Percentiles rank a stretch among this genome's conserved stretches.
Conservation (phyloP, 345 rosid genomes). For the Arabis alpina region DNA sequence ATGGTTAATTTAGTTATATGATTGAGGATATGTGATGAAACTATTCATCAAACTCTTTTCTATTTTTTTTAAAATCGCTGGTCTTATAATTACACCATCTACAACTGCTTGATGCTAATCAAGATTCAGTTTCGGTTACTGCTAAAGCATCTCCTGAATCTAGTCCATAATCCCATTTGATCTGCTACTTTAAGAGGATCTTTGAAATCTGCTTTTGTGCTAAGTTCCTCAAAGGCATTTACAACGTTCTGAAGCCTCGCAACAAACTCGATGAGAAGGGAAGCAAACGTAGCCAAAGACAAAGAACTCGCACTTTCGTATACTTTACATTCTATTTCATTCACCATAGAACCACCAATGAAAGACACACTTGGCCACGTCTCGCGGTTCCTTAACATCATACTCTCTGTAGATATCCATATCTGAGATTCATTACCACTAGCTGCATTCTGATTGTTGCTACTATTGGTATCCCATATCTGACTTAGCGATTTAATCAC, state of each 20-base stretch:
- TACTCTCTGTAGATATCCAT: slow-evolving; percentile 48
- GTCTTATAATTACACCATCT: too few relatives aligned
- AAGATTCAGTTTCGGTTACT: background rate
- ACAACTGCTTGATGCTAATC: too few relatives aligned
- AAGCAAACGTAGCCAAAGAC: slow-evolving; percentile 77
- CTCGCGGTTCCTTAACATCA: slow-evolving; percentile 34
- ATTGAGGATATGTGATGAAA: too few relatives aligned
- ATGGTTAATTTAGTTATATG: too few relatives aligned
- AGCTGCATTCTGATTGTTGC: slow-evolving; percentile 22
- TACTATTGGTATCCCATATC: slow-evolving; percentile 45
- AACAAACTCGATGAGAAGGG: slow-evolving; percentile 80
- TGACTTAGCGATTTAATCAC: slow-evolving; percentile 62
- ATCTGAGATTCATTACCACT: slow-evolving; percentile 33
- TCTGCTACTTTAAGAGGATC: slow-evolving; percentile 38
- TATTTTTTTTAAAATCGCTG: too few relatives aligned
- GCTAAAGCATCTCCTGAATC: slow-evolving; percentile 41
- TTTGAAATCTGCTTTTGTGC: slow-evolving; percentile 66
- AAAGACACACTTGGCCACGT: slow-evolving; percentile 71
- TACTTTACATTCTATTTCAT: slow-evolving; percentile 55
- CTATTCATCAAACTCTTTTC: too few relatives aligned
- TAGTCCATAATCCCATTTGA: slow-evolving; percentile 43
- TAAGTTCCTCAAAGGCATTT: slow-evolving; percentile 64
- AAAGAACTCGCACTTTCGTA: slow-evolving; percentile 83
- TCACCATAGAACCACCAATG: slow-evolving; percentile 36
- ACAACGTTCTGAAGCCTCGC: slow-evolving; percentile 83